A percentile compares a stretch with the other conserved stretches of the same genome.
Evolutionary conservation across 495 filamentous ascomycete genomes (phyloP).

Genomic region (Podospora comata): DNA sequence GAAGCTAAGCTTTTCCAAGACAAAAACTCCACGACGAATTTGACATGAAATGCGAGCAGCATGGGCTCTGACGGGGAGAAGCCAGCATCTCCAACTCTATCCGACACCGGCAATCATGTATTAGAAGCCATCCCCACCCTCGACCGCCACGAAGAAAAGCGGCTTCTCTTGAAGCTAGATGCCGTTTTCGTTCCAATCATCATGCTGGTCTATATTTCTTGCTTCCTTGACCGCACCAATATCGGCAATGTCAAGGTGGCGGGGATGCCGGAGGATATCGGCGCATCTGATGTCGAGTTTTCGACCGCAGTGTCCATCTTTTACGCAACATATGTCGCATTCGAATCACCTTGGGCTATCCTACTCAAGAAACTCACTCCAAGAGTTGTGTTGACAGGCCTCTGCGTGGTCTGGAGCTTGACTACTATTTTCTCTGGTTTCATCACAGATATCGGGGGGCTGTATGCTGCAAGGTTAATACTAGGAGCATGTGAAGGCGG

Average conservation of each 20-base stretch:
- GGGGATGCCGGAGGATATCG: slow-evolving; percentile 44
- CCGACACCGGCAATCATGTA: neutral
- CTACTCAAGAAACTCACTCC: slow-evolving; percentile 65
- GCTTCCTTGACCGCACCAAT: slow-evolving; percentile 57
- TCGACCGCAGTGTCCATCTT: slow-evolving; percentile 70
- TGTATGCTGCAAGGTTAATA: slow-evolving; percentile 53
- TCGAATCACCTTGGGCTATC: slow-evolving; percentile 75
- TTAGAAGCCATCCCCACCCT: slow-evolving; percentile 22
- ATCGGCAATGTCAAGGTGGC: slow-evolving; percentile 49
- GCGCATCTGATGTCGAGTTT: slow-evolving; percentile 55
- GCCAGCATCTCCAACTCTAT: neutral
- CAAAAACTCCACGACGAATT: too few species aligned
- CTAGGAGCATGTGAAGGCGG: slow-evolving; percentile 60
- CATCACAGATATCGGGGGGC: slow-evolving; percentile 43
- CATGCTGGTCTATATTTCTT: slow-evolving; percentile 54
- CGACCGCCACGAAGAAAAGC: slow-evolving; percentile 52
- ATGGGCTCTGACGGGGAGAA: neutral
- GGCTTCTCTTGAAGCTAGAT: slow-evolving; percentile 52
- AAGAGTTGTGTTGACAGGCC: slow-evolving; percentile 55
- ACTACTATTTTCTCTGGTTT: slow-evolving; percentile 55
- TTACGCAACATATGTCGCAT: slow-evolving; percentile 77
- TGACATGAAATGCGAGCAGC: too few species aligned
- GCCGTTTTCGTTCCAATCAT: slow-evolving; percentile 49
- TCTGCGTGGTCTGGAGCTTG: slow-evolving; percentile 57
- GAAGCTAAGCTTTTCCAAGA: too few species aligned